Evolutionary conservation across 2,329 filamentous ascomycete genomes (phyloP), one percentile per base, ranked within the genome.

Genomic region (Aspergillus sp.): DNA sequence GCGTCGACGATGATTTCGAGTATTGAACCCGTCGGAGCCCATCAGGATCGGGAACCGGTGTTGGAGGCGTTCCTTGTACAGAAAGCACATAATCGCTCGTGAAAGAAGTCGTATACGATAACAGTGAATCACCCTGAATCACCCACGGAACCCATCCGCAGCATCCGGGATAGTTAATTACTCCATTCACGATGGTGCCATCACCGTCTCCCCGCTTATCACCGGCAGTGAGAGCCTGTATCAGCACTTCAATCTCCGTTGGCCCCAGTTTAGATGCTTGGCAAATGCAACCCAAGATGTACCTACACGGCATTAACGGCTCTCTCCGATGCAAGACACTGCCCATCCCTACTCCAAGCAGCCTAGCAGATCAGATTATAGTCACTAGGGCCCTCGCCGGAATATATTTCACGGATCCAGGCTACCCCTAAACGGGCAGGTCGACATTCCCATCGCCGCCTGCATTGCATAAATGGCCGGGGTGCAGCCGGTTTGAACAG

Each of bases 1-100:
- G 90, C 3, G 92, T 92, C 50, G 94, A 99, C 78, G 93, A 97
- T 75, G 92, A 97, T 71, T 99, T 97, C 75, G 94, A 99, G 78
- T 99, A 99, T 75, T 99, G 46, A 64, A 10, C 31, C 13, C 5
- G 32, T 38, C 16, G 16, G 46, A 64, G 5, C 31, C 13, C 5
- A 20, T 38, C 16, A 23, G 40, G 29, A 32, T 45, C 21, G 25
- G 19, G 23, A n/a, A n/a, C n/a, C n/a, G 31, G 29, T 29, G 44
- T 46, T 44, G 6, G 10, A 23, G 21, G 14, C 19, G n/a, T 44
- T 44, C 11, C 25, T 29, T 17, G 41, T 44, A 40, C 36, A 19
- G 36, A 40, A 40, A 40, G 36, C 36, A 40, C 36, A 40, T 40
- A 40, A 19, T 40, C 3, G 5, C 17, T 13, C 20, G n/a, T 31